Base-by-base conservation (phyloP, 352 stramenopile genomes). In the Phytopythium mirpurense region DNA sequence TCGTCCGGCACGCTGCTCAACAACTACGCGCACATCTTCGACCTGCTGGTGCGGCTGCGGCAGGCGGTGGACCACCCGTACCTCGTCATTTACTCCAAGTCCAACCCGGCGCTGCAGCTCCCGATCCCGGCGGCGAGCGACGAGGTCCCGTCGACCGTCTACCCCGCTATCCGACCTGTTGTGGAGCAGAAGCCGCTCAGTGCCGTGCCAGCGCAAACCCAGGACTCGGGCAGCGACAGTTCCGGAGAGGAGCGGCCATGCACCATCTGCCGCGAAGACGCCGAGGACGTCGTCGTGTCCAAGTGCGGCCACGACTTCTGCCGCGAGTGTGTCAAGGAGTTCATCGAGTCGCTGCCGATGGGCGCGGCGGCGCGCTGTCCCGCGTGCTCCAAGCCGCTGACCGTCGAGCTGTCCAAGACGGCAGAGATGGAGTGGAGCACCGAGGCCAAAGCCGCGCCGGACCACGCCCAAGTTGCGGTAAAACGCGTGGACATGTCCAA, bases 1-100 rank as follows among this genome's bases (percentile, higher is more conserved):
- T 88, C 92, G 34, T 88, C 83, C 18, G 97, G 97, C 15, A 99
- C 97, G 49, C 66, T 99, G 21, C 71, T 99, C n/a, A 98, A 99
- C 83, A 99, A 99, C 68, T 99, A 99, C 64, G 96, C 96, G 12
- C 96, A 99, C 85, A 92, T 99, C 59, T 98, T 99, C 73, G 96
- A 97, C 59, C 83, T 99, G 18, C 74, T 99, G 2, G 98, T 98
- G 37, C 90, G 97, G 4, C 89, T 99, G 59, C 89, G 97, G 4
- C 97, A 99, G 73, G 93, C 94, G 14, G 94, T 99, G 3, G 96
- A 99, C 66, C 97, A 99, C 65, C 97, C 97, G 12, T 99, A 99
- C 68, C 77, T 99, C 14, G 97, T 94, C 14, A 95, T 90, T 48
- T 95, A 90, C 45, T 95, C 84, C 14, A 95, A 95, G 56, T 89